Evolutionary conservation across 2,329 filamentous ascomycete genomes (phyloP).

Genomic region (Xylariaceae sp.): DNA sequence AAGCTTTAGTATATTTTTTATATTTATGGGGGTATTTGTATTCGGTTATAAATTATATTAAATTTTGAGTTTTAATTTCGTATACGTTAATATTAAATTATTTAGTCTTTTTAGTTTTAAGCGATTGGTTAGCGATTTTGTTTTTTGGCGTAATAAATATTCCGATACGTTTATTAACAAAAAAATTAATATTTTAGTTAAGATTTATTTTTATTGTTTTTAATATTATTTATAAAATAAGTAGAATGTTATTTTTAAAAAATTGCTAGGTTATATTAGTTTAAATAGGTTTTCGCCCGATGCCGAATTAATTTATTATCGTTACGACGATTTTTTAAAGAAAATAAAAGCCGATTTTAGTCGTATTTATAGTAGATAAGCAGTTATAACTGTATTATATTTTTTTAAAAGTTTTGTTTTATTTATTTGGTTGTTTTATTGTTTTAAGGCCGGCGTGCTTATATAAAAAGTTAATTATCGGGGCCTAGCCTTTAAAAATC

Average conservation of each 20-base stretch:
- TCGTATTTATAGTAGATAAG: not conserved
- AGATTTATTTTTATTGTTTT: not conserved
- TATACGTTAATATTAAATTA: not conserved
- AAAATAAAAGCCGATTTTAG: no score
- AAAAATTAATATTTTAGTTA: not conserved
- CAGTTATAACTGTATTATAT: no score
- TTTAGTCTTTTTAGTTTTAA: not conserved
- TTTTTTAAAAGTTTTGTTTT: no score
- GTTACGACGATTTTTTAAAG: no score
- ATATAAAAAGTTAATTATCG: no score
- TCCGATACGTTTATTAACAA: no score
- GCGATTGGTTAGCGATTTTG: not conserved
- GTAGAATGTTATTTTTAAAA: not conserved
- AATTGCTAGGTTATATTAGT: no score
- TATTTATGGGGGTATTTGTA: not conserved
- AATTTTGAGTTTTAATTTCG: not conserved
- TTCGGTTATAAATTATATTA: conserved; percentile 44
- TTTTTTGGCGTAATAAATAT: not conserved
- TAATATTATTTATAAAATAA: not conserved
- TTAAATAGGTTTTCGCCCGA: no score
- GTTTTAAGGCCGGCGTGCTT: no score
- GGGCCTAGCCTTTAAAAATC: no score
- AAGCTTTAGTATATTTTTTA: not conserved
- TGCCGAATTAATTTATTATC: no score
- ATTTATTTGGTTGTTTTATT: no score